Conservation (phyloP, 2,329 filamentous ascomycete genomes). For the Penicillium frequentans region DNA sequence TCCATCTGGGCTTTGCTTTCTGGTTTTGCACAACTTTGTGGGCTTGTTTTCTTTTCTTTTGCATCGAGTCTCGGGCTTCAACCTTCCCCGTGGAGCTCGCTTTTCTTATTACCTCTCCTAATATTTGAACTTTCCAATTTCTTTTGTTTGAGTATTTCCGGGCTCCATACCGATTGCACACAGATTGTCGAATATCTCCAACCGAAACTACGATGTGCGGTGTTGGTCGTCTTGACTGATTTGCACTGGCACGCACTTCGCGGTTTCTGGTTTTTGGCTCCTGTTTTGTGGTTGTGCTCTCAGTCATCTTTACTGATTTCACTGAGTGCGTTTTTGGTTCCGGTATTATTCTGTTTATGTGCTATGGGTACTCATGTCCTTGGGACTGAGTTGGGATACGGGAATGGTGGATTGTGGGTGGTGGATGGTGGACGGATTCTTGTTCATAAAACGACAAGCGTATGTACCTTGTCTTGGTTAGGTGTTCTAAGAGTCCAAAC, state of each 20-base stretch:
- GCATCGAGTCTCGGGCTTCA: constrained; percentile 16
- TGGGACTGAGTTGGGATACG: neutral
- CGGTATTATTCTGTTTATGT: neutral
- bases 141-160: neutral
- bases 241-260: constrained; percentile 27
- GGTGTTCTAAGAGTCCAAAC: neutral
- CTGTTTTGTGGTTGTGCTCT: constrained; percentile 15
- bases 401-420: neutral
- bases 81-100: constrained; percentile 7
- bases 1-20: neutral
- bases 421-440: neutral
- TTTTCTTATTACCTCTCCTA: constrained; percentile 13
- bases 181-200: neutral
- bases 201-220: neutral
- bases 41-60: constrained; percentile 6
- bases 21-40: neutral
- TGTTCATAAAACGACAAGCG: neutral
- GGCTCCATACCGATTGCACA: neutral
- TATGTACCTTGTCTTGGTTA: neutral
- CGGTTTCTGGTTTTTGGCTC: constrained; percentile 2
- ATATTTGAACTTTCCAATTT: constrained; percentile 12
- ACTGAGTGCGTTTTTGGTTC: constrained; percentile 22
- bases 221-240: constrained; percentile 39
- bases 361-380: neutral
- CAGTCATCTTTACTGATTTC: constrained; percentile 34